phyloP scores from a whole-genome alignment of 1,139 yeast genomes.

The Geotrichum restrictum region DNA sequence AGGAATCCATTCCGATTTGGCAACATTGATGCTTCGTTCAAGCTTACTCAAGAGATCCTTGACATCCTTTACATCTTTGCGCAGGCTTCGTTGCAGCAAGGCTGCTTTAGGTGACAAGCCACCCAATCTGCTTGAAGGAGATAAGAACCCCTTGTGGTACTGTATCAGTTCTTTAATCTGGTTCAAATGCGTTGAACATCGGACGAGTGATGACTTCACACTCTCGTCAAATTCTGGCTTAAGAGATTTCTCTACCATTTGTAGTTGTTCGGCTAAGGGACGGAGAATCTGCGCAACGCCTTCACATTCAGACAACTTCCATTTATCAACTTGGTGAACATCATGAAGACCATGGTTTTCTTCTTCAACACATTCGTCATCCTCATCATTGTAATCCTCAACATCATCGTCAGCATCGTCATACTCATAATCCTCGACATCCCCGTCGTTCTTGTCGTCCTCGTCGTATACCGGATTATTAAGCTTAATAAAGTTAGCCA shows the following conservation, averaged over 20 bases:
- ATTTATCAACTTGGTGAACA: conserved; percentile 22
- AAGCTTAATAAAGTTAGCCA: conserved; percentile 7
- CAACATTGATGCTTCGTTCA: conserved; percentile 7
- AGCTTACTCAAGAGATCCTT: conserved; percentile 23
- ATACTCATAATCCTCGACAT: too few species aligned
- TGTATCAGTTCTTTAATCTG: conserved; percentile 28
- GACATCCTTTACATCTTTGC: conserved; percentile 22
- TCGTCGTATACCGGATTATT: conserved; percentile 14
- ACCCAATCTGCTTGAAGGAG: conserved; percentile 25
- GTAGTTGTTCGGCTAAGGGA: conserved; percentile 18
- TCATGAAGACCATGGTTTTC: conserved; percentile 22
- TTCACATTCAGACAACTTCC: conserved; percentile 28
- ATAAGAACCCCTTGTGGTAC: conserved; percentile 24
- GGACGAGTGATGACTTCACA: conserved; percentile 23
- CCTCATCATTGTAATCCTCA: conserved; percentile 7
- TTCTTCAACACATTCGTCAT: conserved; percentile 1
- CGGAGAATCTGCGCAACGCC: conserved; percentile 24
- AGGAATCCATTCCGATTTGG: conserved; percentile 2
- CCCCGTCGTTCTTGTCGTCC: conserved; percentile 3
- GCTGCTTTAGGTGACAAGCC: conserved; percentile 31
- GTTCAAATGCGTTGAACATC: conserved; percentile 23
- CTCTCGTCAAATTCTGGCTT: conserved; percentile 17
- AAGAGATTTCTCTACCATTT: conserved; percentile 8
- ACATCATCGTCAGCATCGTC: conserved; percentile 9
- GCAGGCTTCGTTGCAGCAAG: conserved; percentile 27